Evolutionary conservation across 108 stramenopile species (phyloP).

Genomic region (Nitzschia sp.): DNA sequence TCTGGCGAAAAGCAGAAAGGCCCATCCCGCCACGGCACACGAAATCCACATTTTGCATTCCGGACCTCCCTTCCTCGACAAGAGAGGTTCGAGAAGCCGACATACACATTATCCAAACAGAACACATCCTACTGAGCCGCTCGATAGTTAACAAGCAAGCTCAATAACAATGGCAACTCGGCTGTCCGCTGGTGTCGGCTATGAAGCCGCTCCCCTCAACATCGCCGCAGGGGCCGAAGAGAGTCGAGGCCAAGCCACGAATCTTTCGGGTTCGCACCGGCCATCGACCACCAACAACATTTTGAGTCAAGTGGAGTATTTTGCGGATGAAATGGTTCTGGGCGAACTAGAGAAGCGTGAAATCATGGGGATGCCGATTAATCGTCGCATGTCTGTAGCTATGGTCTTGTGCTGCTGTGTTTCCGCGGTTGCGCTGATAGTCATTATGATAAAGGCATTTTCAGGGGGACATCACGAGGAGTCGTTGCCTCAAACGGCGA

Average conservation of each 20-base stretch:
- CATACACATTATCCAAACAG: too few species aligned
- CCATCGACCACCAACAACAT: neutral
- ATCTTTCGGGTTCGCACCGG: slow-evolving; percentile 7
- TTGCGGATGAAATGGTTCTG: slow-evolving; percentile 9
- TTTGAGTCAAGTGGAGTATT: slow-evolving; percentile 9
- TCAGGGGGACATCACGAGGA: neutral
- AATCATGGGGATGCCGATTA: neutral
- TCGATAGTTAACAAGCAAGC: too few species aligned
- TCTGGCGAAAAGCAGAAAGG: too few species aligned
- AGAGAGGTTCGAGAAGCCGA: too few species aligned
- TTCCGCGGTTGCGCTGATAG: neutral
- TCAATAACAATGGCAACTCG: slow-evolving; percentile 19
- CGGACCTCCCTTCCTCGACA: too few species aligned
- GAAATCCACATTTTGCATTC: too few species aligned
- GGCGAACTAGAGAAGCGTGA: slow-evolving; percentile 7
- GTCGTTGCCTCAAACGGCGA: neutral
- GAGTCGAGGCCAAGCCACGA: neutral
- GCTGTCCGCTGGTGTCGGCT: neutral
- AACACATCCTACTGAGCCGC: too few species aligned
- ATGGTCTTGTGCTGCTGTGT: slow-evolving; percentile 2
- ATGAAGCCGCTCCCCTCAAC: neutral
- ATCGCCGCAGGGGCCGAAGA: slow-evolving; percentile 4
- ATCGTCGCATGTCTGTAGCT: slow-evolving; percentile 5
- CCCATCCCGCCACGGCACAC: too few species aligned
- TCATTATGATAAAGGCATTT: slow-evolving; percentile 1